These are phyloP conservation scores for Quercus glauca DNA, from an alignment of 306 rosid genomes.

Conservation along the genomic window DNA sequence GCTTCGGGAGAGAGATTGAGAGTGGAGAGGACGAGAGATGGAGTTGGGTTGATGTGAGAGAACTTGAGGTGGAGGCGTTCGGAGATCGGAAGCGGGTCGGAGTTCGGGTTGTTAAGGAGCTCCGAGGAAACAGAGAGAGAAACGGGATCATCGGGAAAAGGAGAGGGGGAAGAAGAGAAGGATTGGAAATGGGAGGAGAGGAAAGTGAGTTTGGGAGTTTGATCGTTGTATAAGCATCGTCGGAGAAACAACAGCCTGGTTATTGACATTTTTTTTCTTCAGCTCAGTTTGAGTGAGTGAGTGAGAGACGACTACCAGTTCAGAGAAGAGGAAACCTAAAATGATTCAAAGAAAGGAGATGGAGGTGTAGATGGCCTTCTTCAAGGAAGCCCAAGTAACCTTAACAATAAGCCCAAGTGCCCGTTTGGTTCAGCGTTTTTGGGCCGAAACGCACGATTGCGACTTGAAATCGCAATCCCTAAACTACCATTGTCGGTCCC, in stretches of 20 bases:
- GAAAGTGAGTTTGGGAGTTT: slow-evolving; percentile 17
- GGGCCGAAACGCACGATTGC: no score
- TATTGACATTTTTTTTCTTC: slow-evolving; percentile 35
- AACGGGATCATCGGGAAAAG: slow-evolving; percentile 32
- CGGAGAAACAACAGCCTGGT: slow-evolving; percentile 40
- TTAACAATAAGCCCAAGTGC: no score
- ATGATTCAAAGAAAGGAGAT: no score
- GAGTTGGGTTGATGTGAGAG: slow-evolving; percentile 62
- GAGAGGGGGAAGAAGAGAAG: slow-evolving; percentile 23
- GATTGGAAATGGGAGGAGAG: slow-evolving; percentile 18
- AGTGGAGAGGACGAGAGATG: slow-evolving; percentile 39
- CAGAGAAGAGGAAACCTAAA: background rate
- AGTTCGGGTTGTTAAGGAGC: slow-evolving; percentile 47
- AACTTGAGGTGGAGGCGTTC: slow-evolving; percentile 60
- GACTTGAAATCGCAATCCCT: no score
- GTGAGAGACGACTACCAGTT: no score
- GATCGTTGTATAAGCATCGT: background rate
- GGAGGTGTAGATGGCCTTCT: no score
- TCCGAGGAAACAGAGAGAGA: slow-evolving; percentile 50
- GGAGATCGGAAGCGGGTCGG: slow-evolving; percentile 48
- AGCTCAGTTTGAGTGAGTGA: background rate
- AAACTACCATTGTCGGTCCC: no score
- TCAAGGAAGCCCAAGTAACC: no score
- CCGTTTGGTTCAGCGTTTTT: no score
- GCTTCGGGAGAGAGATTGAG: slow-evolving; percentile 62